Evolutionary conservation across 768 basidiomycete genomes (phyloP).

Genomic region (Podaxis sp.): DNA sequence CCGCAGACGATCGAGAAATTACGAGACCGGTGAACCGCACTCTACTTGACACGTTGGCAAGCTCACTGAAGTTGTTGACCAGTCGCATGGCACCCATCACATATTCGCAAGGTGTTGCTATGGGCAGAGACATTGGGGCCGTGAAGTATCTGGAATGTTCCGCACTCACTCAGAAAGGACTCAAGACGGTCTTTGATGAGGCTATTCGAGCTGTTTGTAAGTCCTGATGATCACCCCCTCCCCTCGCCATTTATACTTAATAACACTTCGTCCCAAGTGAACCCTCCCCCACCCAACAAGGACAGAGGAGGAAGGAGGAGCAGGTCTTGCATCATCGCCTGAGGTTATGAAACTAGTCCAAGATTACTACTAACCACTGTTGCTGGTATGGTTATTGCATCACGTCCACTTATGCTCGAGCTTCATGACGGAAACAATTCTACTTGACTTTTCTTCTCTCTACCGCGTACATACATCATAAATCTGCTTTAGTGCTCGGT

Average conservation of each 20-base stretch:
- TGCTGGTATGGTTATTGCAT: constrained; percentile 9
- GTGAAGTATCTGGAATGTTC: constrained; percentile 97
- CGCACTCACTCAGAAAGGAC: constrained; percentile 93
- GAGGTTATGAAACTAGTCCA: constrained; percentile 18
- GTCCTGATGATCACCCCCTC: constrained; percentile 28
- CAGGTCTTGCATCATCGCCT: constrained; percentile 70
- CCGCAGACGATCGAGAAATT: constrained; percentile 89
- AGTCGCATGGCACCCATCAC: constrained; percentile 95
- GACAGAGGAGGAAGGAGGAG: constrained; percentile 40
- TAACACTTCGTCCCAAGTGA: constrained; percentile 42
- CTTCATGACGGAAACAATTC: constrained; percentile 10
- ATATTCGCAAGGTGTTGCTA: constrained; percentile 85
- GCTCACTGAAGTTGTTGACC: constrained; percentile 9
- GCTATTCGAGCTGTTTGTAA: constrained; percentile 94
- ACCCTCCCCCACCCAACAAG: constrained; percentile 64
- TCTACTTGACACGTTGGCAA: neutral
- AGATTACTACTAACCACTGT: constrained; percentile 10
- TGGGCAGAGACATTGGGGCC: constrained; percentile 92
- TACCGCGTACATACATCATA: constrained; percentile 8
- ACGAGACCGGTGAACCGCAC: constrained; percentile 65
- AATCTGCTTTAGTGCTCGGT: constrained; percentile 6
- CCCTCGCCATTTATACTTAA: constrained; percentile 1
- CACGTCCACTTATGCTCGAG: constrained; percentile 3
- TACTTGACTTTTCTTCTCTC: neutral
- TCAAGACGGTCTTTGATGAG: constrained; percentile 99